These are phyloP conservation scores for Fusarium acutatum DNA, from an alignment of 2,329 filamentous ascomycete genomes.

Conservation along the genomic window DNA sequence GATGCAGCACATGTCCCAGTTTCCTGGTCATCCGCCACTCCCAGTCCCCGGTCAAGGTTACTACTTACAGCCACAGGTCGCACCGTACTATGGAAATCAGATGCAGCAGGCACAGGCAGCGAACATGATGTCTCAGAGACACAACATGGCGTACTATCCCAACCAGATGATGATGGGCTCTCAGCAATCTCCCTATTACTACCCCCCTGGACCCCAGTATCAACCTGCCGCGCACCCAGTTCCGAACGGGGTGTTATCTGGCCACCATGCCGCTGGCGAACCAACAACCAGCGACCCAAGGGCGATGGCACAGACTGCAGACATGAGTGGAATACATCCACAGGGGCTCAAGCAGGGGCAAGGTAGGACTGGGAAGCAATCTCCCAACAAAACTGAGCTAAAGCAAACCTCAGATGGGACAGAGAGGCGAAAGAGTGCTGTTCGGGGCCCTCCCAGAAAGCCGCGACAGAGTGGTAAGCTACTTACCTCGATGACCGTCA, in stretches of 20 bases:
- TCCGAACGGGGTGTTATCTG: conserved; percentile 46
- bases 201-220: conserved; percentile 51
- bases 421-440: conserved; percentile 38
- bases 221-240: conserved; percentile 43
- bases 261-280: conserved; percentile 47
- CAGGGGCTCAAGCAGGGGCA: conserved; percentile 31
- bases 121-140: conserved; percentile 47
- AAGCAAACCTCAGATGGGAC: conserved; percentile 28
- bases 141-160: conserved; percentile 55
- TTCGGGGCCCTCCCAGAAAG: conserved; percentile 49
- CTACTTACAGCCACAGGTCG: conserved; percentile 56
- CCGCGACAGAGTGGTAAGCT: conserved; percentile 68
- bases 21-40: conserved; percentile 49
- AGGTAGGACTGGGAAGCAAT: conserved; percentile 33
- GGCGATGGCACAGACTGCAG: conserved; percentile 24
- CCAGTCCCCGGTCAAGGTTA: conserved; percentile 54
- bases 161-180: conserved; percentile 54
- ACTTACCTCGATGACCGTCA: conserved; percentile 8
- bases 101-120: conserved; percentile 50
- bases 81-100: conserved; percentile 56
- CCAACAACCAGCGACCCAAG: conserved; percentile 40
- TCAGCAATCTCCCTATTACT: conserved; percentile 56
- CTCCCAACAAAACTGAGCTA: conserved; percentile 21
- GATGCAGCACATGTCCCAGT: conserved; percentile 53
- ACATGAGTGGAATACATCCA: conserved; percentile 1